Conservation (phyloP, 257 asterid species). For the Prunella vulgaris region DNA sequence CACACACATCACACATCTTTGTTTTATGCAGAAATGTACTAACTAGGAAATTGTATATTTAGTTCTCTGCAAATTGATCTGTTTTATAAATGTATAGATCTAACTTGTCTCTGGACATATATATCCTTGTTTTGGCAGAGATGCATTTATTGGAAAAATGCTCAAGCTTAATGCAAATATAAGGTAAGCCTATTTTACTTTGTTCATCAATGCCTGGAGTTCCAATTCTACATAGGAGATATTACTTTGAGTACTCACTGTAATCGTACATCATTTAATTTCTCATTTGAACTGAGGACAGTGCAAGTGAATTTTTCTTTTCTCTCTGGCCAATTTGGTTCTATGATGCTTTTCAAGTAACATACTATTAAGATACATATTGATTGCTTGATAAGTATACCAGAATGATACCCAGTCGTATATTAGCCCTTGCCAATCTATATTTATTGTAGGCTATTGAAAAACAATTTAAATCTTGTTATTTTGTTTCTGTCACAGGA, state of each 20-base stretch:
- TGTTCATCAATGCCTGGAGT: background rate
- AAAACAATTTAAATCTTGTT: background rate
- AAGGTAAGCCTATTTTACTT: constrained; percentile 39
- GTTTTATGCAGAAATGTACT: constrained; percentile 47
- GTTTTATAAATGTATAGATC: background rate
- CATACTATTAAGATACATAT: background rate
- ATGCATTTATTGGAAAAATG: constrained; percentile 63
- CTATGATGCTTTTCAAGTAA: constrained; percentile 3
- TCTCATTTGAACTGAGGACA: constrained; percentile 1
- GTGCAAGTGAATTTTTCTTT: background rate
- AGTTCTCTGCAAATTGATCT: background rate
- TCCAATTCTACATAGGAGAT: background rate
- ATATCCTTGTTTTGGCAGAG: constrained; percentile 43
- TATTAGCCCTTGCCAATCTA: background rate
- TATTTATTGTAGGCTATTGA: background rate
- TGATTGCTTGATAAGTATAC: constrained; percentile 12
- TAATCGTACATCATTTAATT: background rate
- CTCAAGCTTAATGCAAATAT: constrained; percentile 56
- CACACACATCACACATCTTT: background rate
- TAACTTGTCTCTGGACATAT: background rate
- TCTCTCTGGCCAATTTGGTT: background rate
- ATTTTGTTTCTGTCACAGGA: constrained; percentile 41
- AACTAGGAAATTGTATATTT: constrained; percentile 32
- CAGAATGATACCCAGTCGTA: background rate
- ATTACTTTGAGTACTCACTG: background rate